These are phyloP conservation scores for Candida dubliniensis DNA, from an alignment of 1,139 yeast species.

Conservation along the genomic window DNA sequence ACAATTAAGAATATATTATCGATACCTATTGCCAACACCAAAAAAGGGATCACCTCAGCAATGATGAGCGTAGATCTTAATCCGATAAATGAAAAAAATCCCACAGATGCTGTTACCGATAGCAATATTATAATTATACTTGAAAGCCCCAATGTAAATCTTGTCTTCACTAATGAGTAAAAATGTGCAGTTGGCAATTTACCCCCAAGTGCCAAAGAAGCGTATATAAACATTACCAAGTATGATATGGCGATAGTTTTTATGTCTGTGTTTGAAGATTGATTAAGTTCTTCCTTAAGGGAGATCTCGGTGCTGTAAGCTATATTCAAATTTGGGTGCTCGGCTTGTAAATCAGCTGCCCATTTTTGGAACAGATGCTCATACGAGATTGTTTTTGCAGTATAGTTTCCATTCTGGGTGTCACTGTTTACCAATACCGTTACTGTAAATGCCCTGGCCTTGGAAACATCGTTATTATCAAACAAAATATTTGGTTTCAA, in stretches of 20 bases:
- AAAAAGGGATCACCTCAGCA: constrained; percentile 96
- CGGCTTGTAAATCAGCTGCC: constrained; percentile 49
- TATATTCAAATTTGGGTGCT: constrained; percentile 53
- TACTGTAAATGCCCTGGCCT: constrained; percentile 70
- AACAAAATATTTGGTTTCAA: constrained; percentile 69
- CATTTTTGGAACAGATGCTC: constrained; percentile 62
- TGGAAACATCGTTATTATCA: constrained; percentile 48
- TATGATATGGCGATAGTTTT: constrained; percentile 73
- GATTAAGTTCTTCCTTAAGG: constrained; percentile 77
- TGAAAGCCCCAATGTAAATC: constrained; percentile 73
- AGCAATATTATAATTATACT: constrained; percentile 80
- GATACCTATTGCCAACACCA: constrained; percentile 90
- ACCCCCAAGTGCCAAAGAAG: constrained; percentile 80
- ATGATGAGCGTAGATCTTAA: constrained; percentile 85
- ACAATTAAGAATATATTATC: constrained; percentile 88
- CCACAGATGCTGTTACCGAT: constrained; percentile 81
- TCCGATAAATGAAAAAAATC: constrained; percentile 72
- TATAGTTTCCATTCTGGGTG: constrained; percentile 33
- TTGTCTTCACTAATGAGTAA: constrained; percentile 51
- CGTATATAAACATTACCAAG: constrained; percentile 85
- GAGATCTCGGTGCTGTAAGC: constrained; percentile 84
- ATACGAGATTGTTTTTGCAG: constrained; percentile 55
- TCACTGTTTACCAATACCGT: constrained; percentile 60
- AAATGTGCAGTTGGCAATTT: constrained; percentile 30
- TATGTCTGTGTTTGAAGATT: constrained; percentile 78